Evolutionary conservation across 495 filamentous ascomycete genomes (phyloP).

Genomic region (Penicillium diatomitis): DNA sequence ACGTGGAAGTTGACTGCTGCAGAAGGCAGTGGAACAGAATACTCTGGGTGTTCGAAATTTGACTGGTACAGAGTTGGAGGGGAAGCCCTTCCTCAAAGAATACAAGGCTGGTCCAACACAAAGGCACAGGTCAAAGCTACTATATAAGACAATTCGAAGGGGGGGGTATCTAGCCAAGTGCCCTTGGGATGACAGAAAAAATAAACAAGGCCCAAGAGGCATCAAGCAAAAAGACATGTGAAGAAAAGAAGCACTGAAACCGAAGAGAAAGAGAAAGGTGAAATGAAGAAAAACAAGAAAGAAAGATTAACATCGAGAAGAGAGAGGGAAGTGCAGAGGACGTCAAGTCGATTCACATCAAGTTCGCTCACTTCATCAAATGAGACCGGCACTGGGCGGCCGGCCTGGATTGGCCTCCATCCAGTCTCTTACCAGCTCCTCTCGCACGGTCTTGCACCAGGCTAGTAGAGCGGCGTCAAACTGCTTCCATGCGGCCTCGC

Average conservation of each 20-base stretch:
- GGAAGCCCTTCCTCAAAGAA: too few species aligned
- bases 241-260: neutral
- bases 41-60: too few species aligned
- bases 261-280: neutral
- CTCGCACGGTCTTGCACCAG: constrained; percentile 69
- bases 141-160: constrained; percentile 14
- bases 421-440: constrained; percentile 63
- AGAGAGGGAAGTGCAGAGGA: constrained; percentile 10
- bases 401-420: constrained; percentile 25
- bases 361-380: constrained; percentile 2
- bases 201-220: neutral
- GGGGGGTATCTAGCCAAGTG: constrained; percentile 25
- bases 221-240: neutral
- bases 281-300: constrained; percentile 4
- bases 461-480: constrained; percentile 72
- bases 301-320: constrained; percentile 1
- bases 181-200: constrained; percentile 5
- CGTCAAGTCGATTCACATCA: neutral
- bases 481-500: constrained; percentile 58
- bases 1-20: too few species aligned
- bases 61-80: too few species aligned
- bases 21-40: too few species aligned
- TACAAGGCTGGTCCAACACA: too few species aligned
- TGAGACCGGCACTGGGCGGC: constrained; percentile 19
- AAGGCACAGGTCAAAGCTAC: constrained; percentile 10